Conservation (phyloP, 495 filamentous ascomycete genomes). For the Neurospora sublineolata region DNA sequence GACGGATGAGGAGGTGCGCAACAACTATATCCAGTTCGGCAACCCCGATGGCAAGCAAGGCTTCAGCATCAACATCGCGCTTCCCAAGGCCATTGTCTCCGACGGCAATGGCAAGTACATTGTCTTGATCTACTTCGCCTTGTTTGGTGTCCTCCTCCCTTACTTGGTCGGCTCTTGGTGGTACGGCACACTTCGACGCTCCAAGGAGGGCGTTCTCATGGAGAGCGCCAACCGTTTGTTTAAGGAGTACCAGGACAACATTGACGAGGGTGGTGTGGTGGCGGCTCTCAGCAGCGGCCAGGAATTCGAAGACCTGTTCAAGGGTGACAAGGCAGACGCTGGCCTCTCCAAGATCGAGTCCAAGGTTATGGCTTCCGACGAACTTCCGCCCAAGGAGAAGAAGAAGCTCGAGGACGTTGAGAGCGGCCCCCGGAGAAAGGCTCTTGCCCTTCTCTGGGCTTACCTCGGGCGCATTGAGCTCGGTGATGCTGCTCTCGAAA, state of each 20-base stretch:
- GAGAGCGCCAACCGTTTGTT: constrained; percentile 90
- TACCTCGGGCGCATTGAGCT: constrained; percentile 78
- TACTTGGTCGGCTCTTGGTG: constrained; percentile 96
- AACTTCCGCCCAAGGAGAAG: constrained; percentile 49
- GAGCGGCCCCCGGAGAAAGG: constrained; percentile 64
- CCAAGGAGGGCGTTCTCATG: constrained; percentile 81
- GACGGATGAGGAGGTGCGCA: constrained; percentile 91
- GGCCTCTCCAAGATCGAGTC: constrained; percentile 74
- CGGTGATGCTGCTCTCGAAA: constrained; percentile 57
- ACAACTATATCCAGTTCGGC: constrained; percentile 91
- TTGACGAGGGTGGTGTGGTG: constrained; percentile 68
- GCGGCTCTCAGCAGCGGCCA: constrained; percentile 69
- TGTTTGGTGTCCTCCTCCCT: constrained; percentile 81
- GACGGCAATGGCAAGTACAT: constrained; percentile 95
- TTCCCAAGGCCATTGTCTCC: constrained; percentile 84
- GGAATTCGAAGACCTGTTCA: constrained; percentile 58
- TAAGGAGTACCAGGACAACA: constrained; percentile 75
- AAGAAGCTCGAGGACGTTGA: constrained; percentile 58
- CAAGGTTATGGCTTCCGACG: constrained; percentile 51
- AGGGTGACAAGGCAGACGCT: constrained; percentile 60
- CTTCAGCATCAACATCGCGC: constrained; percentile 92
- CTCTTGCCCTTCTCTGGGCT: constrained; percentile 84
- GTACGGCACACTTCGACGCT: constrained; percentile 88
- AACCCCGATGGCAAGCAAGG: constrained; percentile 97
- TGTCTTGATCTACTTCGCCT: constrained; percentile 70